Evolutionary conservation across 73 alveolate species (phyloP), one percentile per base, ranked within the genome.

Genomic region (Stentor roeselii): DNA sequence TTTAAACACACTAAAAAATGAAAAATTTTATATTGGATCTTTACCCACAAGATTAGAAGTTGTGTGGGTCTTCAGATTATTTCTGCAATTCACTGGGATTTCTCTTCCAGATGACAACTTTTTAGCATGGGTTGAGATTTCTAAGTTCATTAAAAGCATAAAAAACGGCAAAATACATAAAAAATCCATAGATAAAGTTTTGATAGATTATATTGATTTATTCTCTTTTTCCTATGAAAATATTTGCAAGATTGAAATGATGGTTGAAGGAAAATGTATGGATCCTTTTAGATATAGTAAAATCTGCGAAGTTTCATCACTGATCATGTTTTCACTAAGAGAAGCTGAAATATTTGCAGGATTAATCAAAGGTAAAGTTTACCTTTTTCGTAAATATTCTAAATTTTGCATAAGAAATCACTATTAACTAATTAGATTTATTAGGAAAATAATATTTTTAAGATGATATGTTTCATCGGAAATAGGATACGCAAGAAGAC

Each of bases 331-430:
- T 34, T 27, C 80, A 27, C 27, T 67, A 15, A 67, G 80, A 67
- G 80, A 67, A 67, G 80, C 80, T 21, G n/a, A 14, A 67, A 34
- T 67, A 27, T 67, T 30, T 67, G 80, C 41, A 1, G 80, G 50
- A 34, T 14, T 67, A 21, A 32, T 32, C 1, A 67, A 67, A 67
- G 80, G 80, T 21, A 21, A 21, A 21, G 37, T 32, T 34, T 40
- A 36, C 21, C 42, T 67, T 27, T 67, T 32, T 2, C n/a, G 37
- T 32, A n/a, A 21, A 1, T 67, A 67, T 67, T 15, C 0, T 21
- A 67, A 40, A 32, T 40, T 67, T 67, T 34, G n/a, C 80, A 67
- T 34, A 67, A 67, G 2, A 67, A 30, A 67, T n/a, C 80, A 67
- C 21, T 50, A 50, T 6, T 50, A 50, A 21, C 67, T 50, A 50